Evolutionary conservation across 768 basidiomycete species (phyloP), one percentile per base, ranked within the genome.

Genomic region (Leucosporidium yakuticum): DNA sequence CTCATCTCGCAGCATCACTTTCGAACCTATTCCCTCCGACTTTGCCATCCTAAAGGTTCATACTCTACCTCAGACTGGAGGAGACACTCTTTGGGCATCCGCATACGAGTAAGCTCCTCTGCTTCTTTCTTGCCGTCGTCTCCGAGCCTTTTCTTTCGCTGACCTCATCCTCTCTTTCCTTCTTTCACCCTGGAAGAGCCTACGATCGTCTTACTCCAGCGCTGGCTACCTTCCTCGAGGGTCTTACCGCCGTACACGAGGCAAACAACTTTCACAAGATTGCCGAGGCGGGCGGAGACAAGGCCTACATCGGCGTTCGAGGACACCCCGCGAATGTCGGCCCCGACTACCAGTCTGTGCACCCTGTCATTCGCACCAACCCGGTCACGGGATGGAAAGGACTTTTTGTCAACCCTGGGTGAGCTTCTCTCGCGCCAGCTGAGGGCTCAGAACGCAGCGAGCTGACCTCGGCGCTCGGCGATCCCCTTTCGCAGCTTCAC

Each of bases 1-100:
- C n/a, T 48, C n/a, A n/a, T n/a, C n/a, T n/a, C n/a, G n/a, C 36
- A 84, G 85, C 75, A 85, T 86, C 71, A 83, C 85, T 2, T 87
- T 86, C 71, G 85, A 87, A 73, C 80, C 75, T 9, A 78, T 85
- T 21, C 86, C 86, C 11, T 82, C 83, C 7, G 85, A 86, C 75
- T 86, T 84, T 73, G 82, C 85, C 57, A 82, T 79, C 51, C 76
- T 83, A 25, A 78, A 78, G 62, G 76, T 81, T 63, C 77, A 77
- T 62, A 77, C 74, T 2, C 69, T 73, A 21, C 70, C 73, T 19
- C 15, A 54, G 21, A 67, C 71, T 19, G 80, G 79, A 4, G 80
- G 79, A 23, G 82, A 83, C 65, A 83, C 82, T 4, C 75, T 83
- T 72, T 80, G 77, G 76, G 78, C 77, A 6, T 77, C 75, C 7